Percentiles rank a stretch among this genome's conserved stretches.
Evolutionary conservation across 208 protist genomes (phyloP).

Genomic region (Willaertia magna): DNA sequence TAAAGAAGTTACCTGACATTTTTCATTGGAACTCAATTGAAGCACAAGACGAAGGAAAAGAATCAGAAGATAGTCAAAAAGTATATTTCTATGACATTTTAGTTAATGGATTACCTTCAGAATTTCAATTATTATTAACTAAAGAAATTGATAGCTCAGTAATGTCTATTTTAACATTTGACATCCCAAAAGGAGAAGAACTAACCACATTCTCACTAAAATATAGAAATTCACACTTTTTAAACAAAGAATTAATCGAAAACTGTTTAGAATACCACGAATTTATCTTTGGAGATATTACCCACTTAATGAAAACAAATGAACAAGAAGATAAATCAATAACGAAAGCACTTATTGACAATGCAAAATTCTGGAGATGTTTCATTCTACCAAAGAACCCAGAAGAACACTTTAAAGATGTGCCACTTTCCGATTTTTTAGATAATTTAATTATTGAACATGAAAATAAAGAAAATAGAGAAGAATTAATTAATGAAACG

Average conservation of each 20-base stretch:
- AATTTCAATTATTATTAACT: background rate
- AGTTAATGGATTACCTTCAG: background rate
- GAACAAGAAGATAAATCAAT: background rate
- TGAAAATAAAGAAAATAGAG: background rate
- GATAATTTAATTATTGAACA: background rate
- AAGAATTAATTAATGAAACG: background rate
- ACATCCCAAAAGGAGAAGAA: background rate
- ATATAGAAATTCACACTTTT: background rate
- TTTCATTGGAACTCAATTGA: background rate
- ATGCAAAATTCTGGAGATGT: no score
- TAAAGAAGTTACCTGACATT: background rate
- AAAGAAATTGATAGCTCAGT: background rate
- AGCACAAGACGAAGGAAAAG: no score
- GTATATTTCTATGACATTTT: background rate
- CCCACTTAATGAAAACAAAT: background rate
- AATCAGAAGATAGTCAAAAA: background rate
- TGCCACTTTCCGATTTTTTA: background rate
- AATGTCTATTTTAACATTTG: no score
- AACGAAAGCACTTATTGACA: background rate
- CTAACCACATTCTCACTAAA: background rate
- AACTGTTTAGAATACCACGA: background rate
- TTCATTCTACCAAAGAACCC: background rate
- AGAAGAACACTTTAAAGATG: background rate
- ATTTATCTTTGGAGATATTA: background rate
- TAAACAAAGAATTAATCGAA: background rate